phyloP scores from a whole-genome alignment of 164 flowering plant species.

The Macadamia integrifolia region DNA sequence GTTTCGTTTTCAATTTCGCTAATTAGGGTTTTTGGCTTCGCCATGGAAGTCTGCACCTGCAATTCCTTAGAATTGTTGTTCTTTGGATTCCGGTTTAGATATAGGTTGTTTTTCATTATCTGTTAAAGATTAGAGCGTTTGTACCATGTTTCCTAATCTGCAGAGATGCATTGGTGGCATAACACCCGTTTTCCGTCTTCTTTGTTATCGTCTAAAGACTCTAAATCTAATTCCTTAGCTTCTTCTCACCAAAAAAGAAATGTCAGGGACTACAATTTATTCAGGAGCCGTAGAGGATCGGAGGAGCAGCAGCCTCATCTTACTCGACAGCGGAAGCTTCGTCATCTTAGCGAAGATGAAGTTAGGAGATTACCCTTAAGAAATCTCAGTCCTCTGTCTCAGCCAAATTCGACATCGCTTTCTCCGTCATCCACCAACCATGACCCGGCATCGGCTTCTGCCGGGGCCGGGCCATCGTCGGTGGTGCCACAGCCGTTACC shows the following conservation, averaged over 20 bases:
- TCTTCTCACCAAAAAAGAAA: slow-evolving; percentile 7
- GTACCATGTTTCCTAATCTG: slow-evolving; percentile 20
- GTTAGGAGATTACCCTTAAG: slow-evolving; percentile 1
- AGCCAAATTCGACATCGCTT: not conserved
- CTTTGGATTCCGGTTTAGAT: too few relatives aligned
- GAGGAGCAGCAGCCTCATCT: slow-evolving; percentile 13
- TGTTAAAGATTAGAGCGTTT: too few relatives aligned
- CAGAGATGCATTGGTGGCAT: slow-evolving; percentile 44
- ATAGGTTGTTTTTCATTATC: too few relatives aligned
- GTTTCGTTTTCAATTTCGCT: too few relatives aligned
- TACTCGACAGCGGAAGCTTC: slow-evolving; percentile 24
- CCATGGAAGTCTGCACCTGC: too few relatives aligned
- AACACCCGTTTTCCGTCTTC: slow-evolving; percentile 23
- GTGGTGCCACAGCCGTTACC: slow-evolving; percentile 24
- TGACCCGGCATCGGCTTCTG: not conserved
- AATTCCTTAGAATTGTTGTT: too few relatives aligned
- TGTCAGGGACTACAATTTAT: slow-evolving; percentile 9
- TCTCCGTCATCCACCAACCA: slow-evolving; percentile 1
- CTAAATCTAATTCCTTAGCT: not conserved
- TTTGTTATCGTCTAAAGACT: slow-evolving; percentile 3
- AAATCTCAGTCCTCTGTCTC: not conserved
- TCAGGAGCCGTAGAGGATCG: slow-evolving; percentile 4
- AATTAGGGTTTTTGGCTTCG: too few relatives aligned
- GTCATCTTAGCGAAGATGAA: slow-evolving; percentile 20
- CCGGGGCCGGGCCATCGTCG: not conserved